Evolutionary conservation across 805 yeast genomes (phyloP).

Genomic region (Ogataea methylovora): DNA sequence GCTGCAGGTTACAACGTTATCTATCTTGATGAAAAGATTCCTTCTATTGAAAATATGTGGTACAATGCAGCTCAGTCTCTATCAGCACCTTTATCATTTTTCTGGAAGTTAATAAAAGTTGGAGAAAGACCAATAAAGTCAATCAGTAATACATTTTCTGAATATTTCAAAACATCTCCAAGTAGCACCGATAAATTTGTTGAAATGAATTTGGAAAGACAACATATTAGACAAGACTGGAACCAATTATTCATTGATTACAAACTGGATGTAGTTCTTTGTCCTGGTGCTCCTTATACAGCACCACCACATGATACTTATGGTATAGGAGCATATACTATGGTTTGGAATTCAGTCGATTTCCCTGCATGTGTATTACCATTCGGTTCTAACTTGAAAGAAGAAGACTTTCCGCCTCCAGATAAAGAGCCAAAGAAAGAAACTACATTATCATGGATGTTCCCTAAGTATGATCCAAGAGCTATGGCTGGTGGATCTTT

Average conservation of each 20-base stretch:
- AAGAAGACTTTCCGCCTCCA: too few relatives aligned
- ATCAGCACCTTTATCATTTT: neutral
- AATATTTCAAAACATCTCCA: conserved; percentile 5
- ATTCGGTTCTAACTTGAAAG: conserved; percentile 18
- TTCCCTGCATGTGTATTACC: conserved; percentile 45
- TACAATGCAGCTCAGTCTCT: neutral
- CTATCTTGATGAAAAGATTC: conserved; percentile 10
- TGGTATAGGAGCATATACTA: conserved; percentile 10
- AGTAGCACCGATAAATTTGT: neutral
- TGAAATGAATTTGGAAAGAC: conserved; percentile 1
- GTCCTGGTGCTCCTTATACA: conserved; percentile 10
- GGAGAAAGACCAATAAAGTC: conserved; percentile 6
- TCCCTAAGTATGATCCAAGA: conserved; percentile 38
- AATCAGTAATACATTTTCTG: conserved; percentile 1
- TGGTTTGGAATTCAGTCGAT: conserved; percentile 11
- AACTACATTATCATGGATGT: conserved; percentile 32
- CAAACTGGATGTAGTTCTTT: conserved; percentile 7
- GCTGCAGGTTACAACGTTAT: conserved; percentile 41
- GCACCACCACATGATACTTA: conserved; percentile 14
- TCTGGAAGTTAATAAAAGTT: neutral
- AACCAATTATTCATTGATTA: conserved; percentile 3
- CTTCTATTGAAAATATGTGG: neutral
- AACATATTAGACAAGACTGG: conserved; percentile 3
- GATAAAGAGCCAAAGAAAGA: too few relatives aligned
- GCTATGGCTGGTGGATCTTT: conserved; percentile 51